phyloP scores from a whole-genome alignment of 805 yeast species.

The Metschnikowia similis region DNA sequence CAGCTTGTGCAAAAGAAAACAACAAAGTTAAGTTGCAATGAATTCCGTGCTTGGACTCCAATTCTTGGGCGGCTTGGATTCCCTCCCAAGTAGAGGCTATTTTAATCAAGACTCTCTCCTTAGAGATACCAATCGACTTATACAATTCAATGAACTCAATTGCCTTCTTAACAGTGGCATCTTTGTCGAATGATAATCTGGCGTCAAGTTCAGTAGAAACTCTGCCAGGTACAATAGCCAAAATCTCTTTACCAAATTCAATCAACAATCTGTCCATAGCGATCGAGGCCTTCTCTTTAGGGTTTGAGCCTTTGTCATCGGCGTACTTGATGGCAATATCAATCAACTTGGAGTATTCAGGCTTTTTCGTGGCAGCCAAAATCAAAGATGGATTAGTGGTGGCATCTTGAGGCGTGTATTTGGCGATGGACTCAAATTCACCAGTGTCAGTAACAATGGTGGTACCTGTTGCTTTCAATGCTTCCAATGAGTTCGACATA shows the following conservation, averaged over 20 bases:
- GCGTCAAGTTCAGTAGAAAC: constrained; percentile 99
- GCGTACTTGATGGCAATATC: constrained; percentile 90
- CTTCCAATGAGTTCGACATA: constrained; percentile 71
- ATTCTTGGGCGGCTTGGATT: constrained; percentile 95
- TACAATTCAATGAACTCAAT: constrained; percentile 83
- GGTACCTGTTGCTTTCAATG: constrained; percentile 92
- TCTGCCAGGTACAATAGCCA: constrained; percentile 96
- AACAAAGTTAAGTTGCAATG: constrained; percentile 94
- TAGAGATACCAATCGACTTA: constrained; percentile 76
- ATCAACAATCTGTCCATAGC: constrained; percentile 92
- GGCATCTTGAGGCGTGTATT: constrained; percentile 98
- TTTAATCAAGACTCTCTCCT: constrained; percentile 91
- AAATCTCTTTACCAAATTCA: constrained; percentile 92
- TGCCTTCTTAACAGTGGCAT: constrained; percentile 92
- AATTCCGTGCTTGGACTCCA: constrained; percentile 84
- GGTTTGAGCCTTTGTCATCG: constrained; percentile 53
- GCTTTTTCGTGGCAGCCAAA: constrained; percentile 89
- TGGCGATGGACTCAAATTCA: constrained; percentile 96
- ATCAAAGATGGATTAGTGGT: constrained; percentile 98
- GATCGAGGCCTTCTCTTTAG: constrained; percentile 66
- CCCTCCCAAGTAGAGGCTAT: constrained; percentile 99
- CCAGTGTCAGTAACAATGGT: constrained; percentile 98
- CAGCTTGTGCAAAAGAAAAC: constrained; percentile 96
- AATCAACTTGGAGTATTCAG: constrained; percentile 83
- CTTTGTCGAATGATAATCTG: constrained; percentile 91